These are phyloP conservation scores for Clarireedia homoeocarpa DNA, from an alignment of 2,329 filamentous ascomycete species.

Conservation along the genomic window DNA sequence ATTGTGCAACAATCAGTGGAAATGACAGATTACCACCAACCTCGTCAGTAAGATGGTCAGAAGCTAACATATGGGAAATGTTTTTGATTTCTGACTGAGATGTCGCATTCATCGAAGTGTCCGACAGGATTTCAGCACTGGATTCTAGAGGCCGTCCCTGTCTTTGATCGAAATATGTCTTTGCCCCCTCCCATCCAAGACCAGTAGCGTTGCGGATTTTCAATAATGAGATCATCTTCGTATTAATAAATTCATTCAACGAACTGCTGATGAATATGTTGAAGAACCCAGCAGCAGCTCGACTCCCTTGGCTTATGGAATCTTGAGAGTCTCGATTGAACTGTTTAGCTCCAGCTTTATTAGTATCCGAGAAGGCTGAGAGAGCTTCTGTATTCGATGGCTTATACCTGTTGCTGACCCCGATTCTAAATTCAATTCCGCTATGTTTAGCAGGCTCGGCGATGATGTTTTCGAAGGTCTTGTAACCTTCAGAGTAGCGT, in stretches of 20 bases:
- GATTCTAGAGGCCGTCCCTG: conserved; percentile 20
- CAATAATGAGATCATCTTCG: conserved; percentile 54
- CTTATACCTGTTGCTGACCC: conserved; percentile 65
- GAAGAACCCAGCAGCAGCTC: conserved; percentile 34
- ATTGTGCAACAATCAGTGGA: conserved; percentile 60
- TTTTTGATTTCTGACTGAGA: conserved; percentile 9
- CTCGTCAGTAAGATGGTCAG: conserved; percentile 27
- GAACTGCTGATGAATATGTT: conserved; percentile 65
- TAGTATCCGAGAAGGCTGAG: conserved; percentile 29
- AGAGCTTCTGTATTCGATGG: conserved; percentile 44
- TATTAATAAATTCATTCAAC: conserved; percentile 59
- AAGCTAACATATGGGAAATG: conserved; percentile 22
- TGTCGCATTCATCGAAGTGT: conserved; percentile 2
- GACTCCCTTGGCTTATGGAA: background rate
- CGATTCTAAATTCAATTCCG: conserved; percentile 55
- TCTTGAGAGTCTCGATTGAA: conserved; percentile 6
- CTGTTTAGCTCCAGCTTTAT: conserved; percentile 12
- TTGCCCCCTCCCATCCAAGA: conserved; percentile 62
- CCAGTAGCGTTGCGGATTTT: conserved; percentile 45
- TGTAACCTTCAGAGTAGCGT: conserved; percentile 55
- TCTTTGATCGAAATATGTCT: conserved; percentile 21
- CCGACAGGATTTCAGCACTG: conserved; percentile 9
- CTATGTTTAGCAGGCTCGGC: conserved; percentile 31
- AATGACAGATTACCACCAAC: conserved; percentile 36
- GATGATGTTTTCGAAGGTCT: conserved; percentile 46